Conservation (phyloP, 192 early-diverging fungal species). For the Entophlyctis luteolus region DNA sequence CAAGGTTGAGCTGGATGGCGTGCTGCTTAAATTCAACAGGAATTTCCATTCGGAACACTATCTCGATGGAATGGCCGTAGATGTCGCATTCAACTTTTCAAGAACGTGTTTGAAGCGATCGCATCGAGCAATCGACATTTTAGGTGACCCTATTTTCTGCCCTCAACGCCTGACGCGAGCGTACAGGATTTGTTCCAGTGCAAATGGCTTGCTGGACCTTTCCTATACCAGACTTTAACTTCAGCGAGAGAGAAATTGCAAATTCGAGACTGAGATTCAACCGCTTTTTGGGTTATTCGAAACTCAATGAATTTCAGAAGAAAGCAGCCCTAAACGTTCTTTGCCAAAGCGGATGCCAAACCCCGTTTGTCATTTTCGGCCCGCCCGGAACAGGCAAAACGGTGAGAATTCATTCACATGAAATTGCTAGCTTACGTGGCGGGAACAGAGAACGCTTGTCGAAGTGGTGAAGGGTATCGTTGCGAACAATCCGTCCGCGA, state of each 20-base stretch:
- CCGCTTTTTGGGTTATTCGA: background rate
- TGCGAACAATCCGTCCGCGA: background rate
- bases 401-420: background rate
- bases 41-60: conserved; percentile 4
- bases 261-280: too few relatives aligned
- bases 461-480: background rate
- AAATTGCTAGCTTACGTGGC: background rate
- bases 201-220: background rate
- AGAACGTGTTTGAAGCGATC: conserved; percentile 10
- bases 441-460: conserved; percentile 4
- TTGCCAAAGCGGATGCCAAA: background rate
- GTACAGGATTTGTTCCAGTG: background rate
- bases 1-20: background rate
- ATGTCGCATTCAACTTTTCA: conserved; percentile 22
- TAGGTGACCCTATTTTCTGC: background rate
- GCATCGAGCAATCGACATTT: conserved; percentile 1
- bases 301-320: background rate
- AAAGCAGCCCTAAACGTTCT: conserved; percentile 6
- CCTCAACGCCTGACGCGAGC: too few relatives aligned
- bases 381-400: conserved; percentile 23
- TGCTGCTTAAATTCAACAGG: conserved; percentile 12
- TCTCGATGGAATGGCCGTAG: conserved; percentile 9
- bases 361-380: conserved; percentile 12
- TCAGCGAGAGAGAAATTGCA: too few relatives aligned
- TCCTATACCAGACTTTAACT: too few relatives aligned